Evolutionary conservation across 2,329 filamentous ascomycete species (phyloP), one percentile per base, ranked within the genome.

Genomic region (Aschersonia sp.): DNA sequence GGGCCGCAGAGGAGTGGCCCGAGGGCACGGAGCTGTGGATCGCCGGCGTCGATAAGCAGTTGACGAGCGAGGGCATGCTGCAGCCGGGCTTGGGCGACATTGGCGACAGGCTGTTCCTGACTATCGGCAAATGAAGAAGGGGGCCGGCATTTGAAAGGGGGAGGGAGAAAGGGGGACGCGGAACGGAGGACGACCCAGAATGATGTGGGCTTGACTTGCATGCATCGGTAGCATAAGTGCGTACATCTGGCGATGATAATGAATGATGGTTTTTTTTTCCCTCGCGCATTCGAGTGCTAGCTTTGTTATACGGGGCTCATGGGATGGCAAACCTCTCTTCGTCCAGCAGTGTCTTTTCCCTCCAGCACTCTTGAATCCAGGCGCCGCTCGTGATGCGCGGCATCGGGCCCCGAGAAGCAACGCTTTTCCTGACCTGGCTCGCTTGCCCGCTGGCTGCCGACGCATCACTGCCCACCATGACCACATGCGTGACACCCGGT

Each of bases 21-120:
- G 84, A 85, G 56, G 81, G 76, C 1, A 81, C 85, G 0, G 77
- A 89, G 58, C 73, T 97, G 48, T 95, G 86, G 81, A 72, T 90
- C 40, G 90, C 87, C 0, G 87, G 79, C 1, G 72, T 94, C 22
- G 90, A 97, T 63, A 68, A 68, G 53, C 75, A 77, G 60, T 71
- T 92, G 47, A 87, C 88, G 54, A 71, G 75, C n/a, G 74, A 72
- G 54, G 89, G 90, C 7, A 95, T 96, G 88, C 81, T 96, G 53
- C 85, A 83, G 69, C 89, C 89, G 0, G 90, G 90, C 0, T 59
- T 96, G 53, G 90, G 89, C 1, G 90, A 96, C 66, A 81, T 96
- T 49, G 90, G 90, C 1, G 90, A 97, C 67, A 72, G 90, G 45
- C 64, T 97, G 65, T 96, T 90, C 66, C 69, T 94, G 67, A 94